phyloP scores from a whole-genome alignment of 345 rosid species.

The Anastatica hierochuntica region DNA sequence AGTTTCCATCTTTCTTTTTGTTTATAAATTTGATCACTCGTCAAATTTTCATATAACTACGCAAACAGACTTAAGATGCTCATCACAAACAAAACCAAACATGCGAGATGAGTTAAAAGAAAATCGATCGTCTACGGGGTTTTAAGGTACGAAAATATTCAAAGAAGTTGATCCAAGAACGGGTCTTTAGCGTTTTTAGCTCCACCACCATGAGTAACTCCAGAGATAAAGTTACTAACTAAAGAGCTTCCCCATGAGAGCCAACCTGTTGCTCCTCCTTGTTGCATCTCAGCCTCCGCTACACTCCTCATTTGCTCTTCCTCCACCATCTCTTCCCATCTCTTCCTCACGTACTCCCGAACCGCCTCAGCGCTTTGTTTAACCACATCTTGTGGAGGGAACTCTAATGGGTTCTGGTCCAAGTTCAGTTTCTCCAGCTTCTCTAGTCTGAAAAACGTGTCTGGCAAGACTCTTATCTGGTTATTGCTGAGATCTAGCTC shows the following conservation, averaged over 20 bases:
- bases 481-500: conserved; percentile 94
- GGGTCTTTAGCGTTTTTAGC: conserved; percentile 17
- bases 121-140: too few relatives aligned
- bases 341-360: conserved; percentile 58
- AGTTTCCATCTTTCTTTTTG: too few relatives aligned
- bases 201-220: conserved; percentile 22
- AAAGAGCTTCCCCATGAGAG: conserved; percentile 61
- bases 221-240: conserved; percentile 37
- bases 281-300: conserved; percentile 45
- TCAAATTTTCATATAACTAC: too few relatives aligned
- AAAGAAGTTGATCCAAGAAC: conserved; percentile 19
- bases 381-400: conserved; percentile 56
- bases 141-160: too few relatives aligned
- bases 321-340: conserved; percentile 54
- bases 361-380: conserved; percentile 57
- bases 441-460: conserved; percentile 63
- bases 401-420: conserved; percentile 72
- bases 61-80: too few relatives aligned
- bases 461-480: conserved; percentile 73
- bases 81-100: too few relatives aligned
- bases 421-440: conserved; percentile 64
- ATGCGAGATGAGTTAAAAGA: too few relatives aligned
- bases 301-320: conserved; percentile 55
- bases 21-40: too few relatives aligned
- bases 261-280: conserved; percentile 57